phyloP scores from a whole-genome alignment of 2,329 filamentous ascomycete genomes.

The Penicillium crustosum region DNA sequence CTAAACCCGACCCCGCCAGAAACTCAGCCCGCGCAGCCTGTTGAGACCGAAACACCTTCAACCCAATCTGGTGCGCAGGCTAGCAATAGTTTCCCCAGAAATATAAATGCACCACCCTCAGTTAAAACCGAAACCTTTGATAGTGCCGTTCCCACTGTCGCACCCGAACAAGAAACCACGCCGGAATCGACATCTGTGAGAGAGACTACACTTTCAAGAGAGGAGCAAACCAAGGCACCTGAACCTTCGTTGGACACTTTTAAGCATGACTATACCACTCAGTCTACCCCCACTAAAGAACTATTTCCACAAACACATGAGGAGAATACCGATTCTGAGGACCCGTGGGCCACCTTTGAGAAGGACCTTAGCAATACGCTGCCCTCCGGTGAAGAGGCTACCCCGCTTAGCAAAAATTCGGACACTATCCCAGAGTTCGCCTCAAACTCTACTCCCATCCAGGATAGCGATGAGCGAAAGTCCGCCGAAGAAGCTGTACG shows the following conservation, averaged over 20 bases:
- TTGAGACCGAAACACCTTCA: background rate
- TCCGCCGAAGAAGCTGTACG: background rate
- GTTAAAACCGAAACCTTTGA: background rate
- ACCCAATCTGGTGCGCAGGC: background rate
- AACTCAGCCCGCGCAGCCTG: background rate
- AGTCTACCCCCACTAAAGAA: background rate
- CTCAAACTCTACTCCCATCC: background rate
- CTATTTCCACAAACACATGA: background rate
- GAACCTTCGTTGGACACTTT: background rate
- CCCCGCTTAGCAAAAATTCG: background rate
- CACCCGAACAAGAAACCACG: background rate
- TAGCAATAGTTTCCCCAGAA: too few relatives aligned
- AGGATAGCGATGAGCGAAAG: background rate
- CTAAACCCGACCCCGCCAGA: background rate
- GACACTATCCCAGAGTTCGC: background rate
- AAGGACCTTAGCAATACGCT: background rate
- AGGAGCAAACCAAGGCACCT: background rate
- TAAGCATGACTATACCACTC: background rate
- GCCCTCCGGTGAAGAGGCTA: background rate
- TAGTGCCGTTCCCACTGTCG: background rate
- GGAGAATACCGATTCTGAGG: background rate
- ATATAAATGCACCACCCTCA: background rate
- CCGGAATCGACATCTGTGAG: background rate
- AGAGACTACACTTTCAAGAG: background rate
- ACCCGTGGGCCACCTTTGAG: conserved; percentile 1